Evolutionary conservation across 2,329 filamentous ascomycete genomes (phyloP).

Genomic region (Hypoxylon sp.): DNA sequence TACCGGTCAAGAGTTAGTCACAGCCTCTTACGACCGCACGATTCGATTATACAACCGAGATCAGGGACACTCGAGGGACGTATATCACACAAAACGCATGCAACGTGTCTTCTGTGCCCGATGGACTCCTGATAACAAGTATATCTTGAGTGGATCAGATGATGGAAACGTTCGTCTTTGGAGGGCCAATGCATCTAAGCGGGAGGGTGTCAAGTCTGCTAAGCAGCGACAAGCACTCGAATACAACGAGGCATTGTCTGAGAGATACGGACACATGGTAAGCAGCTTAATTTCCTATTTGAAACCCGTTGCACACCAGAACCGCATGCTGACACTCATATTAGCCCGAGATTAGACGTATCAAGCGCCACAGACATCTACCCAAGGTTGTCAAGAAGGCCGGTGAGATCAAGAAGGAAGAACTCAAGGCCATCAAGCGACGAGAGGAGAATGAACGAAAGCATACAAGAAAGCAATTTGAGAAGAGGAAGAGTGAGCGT

Average conservation of each 20-base stretch:
- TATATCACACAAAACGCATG: conserved; percentile 98
- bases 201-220: conserved; percentile 85
- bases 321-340: conserved; percentile 24
- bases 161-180: conserved; percentile 92
- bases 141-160: conserved; percentile 88
- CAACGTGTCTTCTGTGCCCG: conserved; percentile 76
- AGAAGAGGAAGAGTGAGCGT: conserved; percentile 78
- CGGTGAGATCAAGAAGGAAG: conserved; percentile 90
- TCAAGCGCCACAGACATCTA: conserved; percentile 88
- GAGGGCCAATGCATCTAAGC: conserved; percentile 84
- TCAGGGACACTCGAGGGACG: conserved; percentile 84
- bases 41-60: conserved; percentile 84
- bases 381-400: conserved; percentile 97
- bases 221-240: conserved; percentile 87
- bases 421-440: conserved; percentile 86
- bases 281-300: too few relatives aligned
- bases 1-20: conserved; percentile 92
- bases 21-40: conserved; percentile 86
- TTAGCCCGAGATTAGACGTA: conserved; percentile 84
- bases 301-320: not conserved
- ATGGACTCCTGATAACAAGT: conserved; percentile 90
- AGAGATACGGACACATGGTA: conserved; percentile 87
- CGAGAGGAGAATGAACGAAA: conserved; percentile 93
- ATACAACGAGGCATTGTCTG: conserved; percentile 85
- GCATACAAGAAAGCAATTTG: conserved; percentile 84